Base-by-base conservation (phyloP, 495 filamentous ascomycete species). In the Bacidia rubella region DNA sequence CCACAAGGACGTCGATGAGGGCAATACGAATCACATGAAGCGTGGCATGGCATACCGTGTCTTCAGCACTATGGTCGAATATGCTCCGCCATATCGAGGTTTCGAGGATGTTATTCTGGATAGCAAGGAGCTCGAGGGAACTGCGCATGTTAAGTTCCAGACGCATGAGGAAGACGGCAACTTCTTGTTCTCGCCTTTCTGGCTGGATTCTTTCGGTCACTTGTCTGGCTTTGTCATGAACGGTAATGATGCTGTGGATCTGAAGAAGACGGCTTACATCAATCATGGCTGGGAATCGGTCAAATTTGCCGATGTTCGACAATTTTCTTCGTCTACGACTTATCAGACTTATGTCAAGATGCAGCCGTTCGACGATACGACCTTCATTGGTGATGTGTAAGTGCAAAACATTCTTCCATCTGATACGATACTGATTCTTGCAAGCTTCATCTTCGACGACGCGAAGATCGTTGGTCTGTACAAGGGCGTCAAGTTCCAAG, bases 11-110 rank as follows among this genome's bases (percentile, higher is more conserved):
- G 64, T 65, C 35, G 51, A 63, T 7, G 27, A 54, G 23, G 63
- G 64, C 26, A 42, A 63, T 27, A 49, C 54, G 40, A 42, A 65
- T 47, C 61, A 60, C 44, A 45, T 80, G 47, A 69, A 73, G 17
- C 71, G 75, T 1, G 74, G 76, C 15, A 72, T 86, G 63, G 79
- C 76, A 5, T 88, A 87, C 66, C 82, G 83, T 60, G 66, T 86
- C 21, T 80, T 88, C 54, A 57, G 68, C 11, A 71, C 78, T 40
- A 63, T 86, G 2, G 82, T 83, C 22, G 75, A 84, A 48, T 86
- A 83, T 56, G 69, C 72, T 42, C 63, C 56, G 1, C 67, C 71
- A 19, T 87, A 82, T 63, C 69, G 71, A 48, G 79, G 80, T 11
- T 79, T 87, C 76, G 38, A 60, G 22, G 61, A 64, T 38, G 58